Percentiles rank a stretch among this genome's conserved stretches.
phyloP scores from a whole-genome alignment of 495 filamentous ascomycete species.

The Pyrenula massariospora region DNA sequence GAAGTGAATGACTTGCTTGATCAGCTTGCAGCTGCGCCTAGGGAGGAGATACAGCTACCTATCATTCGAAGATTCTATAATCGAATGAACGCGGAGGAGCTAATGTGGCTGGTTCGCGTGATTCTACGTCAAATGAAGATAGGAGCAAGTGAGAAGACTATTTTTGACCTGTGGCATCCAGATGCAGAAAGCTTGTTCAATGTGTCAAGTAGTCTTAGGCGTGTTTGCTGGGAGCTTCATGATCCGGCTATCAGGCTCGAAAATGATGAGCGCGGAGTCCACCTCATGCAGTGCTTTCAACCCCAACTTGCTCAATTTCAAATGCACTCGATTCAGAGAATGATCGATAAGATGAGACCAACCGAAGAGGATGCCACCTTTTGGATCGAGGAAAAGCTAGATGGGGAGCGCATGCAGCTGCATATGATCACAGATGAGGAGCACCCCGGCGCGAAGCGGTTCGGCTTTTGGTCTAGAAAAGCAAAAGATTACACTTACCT shows the following conservation, averaged over 20 bases:
- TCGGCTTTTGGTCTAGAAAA: slow-evolving; percentile 90
- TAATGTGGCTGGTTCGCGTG: slow-evolving; percentile 91
- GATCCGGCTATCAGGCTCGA: slow-evolving; percentile 66
- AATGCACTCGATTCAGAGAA: slow-evolving; percentile 73
- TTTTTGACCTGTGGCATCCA: slow-evolving; percentile 86
- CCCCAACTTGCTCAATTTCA: slow-evolving; percentile 95
- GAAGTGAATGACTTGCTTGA: slow-evolving; percentile 87
- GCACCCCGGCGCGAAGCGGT: slow-evolving; percentile 56
- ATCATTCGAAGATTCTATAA: slow-evolving; percentile 78
- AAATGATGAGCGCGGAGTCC: slow-evolving; percentile 60
- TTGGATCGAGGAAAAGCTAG: slow-evolving; percentile 97
- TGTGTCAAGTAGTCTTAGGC: slow-evolving; percentile 76
- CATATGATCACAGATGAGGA: slow-evolving; percentile 71
- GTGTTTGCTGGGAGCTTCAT: slow-evolving; percentile 91
- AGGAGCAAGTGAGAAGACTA: slow-evolving; percentile 88
- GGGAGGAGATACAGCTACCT: slow-evolving; percentile 70
- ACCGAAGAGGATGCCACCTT: slow-evolving; percentile 64
- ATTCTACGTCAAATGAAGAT: slow-evolving; percentile 95
- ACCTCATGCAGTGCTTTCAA: slow-evolving; percentile 92
- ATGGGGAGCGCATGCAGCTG: slow-evolving; percentile 94
- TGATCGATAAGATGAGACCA: slow-evolving; percentile 59
- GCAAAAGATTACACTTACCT: slow-evolving; percentile 96
- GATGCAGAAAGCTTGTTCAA: slow-evolving; percentile 86
- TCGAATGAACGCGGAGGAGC: slow-evolving; percentile 83
- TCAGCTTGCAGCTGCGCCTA: slow-evolving; percentile 56